Percentiles rank a stretch among this genome's conserved stretches.
phyloP scores from a whole-genome alignment of 2,329 filamentous ascomycete genomes.

The Lomentospora prolificans region DNA sequence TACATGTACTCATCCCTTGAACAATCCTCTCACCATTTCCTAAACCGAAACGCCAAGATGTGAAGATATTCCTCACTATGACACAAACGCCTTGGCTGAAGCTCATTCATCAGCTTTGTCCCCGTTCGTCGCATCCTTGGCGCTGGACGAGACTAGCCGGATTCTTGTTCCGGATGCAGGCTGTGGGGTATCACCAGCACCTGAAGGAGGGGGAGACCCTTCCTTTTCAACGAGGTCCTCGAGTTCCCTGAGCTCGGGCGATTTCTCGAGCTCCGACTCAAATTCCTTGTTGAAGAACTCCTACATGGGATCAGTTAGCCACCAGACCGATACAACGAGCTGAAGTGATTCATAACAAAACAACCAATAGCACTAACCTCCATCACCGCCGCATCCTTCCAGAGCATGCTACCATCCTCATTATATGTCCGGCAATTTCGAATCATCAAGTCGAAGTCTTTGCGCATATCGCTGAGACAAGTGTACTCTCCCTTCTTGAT shows the following conservation, averaged over 20 bases:
- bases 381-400: slow-evolving; percentile 84
- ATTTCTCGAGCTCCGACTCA: slow-evolving; percentile 41
- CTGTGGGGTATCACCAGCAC: slow-evolving; percentile 55
- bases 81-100: slow-evolving; percentile 1
- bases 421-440: slow-evolving; percentile 93
- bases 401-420: slow-evolving; percentile 86
- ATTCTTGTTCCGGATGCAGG: slow-evolving; percentile 53
- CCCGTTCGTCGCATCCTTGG: slow-evolving; percentile 26
- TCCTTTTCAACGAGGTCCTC: slow-evolving; percentile 33
- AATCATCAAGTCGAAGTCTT: slow-evolving; percentile 76
- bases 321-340: slow-evolving; percentile 14
- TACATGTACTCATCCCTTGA: slow-evolving; percentile 6
- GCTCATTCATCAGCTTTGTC: slow-evolving; percentile 12
- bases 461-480: slow-evolving; percentile 67
- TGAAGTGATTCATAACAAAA: neutral
- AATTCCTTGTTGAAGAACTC: slow-evolving; percentile 46
- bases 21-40: neutral
- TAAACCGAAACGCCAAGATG: neutral
- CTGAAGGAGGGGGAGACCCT: slow-evolving; percentile 39
- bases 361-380: slow-evolving; percentile 48
- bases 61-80: neutral
- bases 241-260: slow-evolving; percentile 45
- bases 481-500: slow-evolving; percentile 95
- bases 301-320: slow-evolving; percentile 27
- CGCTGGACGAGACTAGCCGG: slow-evolving; percentile 49